phyloP scores from a whole-genome alignment of 768 basidiomycete genomes.

The Gymnopilus junonius region DNA sequence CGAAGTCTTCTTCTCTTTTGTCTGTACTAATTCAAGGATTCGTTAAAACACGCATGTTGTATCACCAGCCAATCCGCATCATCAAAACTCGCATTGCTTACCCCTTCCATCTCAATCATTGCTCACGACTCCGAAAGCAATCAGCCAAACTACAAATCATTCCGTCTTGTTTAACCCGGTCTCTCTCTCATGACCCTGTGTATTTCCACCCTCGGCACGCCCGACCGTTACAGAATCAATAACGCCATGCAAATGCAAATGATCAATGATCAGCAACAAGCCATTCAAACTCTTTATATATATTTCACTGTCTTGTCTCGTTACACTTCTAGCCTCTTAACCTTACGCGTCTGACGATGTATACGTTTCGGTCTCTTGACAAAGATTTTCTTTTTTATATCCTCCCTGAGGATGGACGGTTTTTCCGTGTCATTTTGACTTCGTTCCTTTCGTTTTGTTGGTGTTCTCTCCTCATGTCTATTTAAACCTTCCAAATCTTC shows the following conservation, averaged over 20 bases:
- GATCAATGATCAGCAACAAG: neutral
- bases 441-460: conserved; percentile 1
- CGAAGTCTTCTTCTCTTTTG: conserved; percentile 17
- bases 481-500: conserved; percentile 4
- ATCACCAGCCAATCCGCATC: conserved; percentile 39
- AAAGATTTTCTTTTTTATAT: neutral
- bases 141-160: neutral
- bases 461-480: neutral
- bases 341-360: conserved; percentile 2
- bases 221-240: neutral
- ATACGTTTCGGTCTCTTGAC: conserved; percentile 2
- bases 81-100: conserved; percentile 11
- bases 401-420: conserved; percentile 23
- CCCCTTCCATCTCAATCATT: conserved; percentile 1
- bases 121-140: neutral
- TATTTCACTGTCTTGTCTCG: conserved; percentile 10
- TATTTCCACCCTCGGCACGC: conserved; percentile 3
- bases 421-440: conserved; percentile 11
- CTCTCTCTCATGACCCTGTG: conserved; percentile 6
- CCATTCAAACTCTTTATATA: conserved; percentile 10
- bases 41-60: conserved; percentile 40
- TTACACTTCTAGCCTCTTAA: conserved; percentile 5
- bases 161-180: neutral
- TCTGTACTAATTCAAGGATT: conserved; percentile 45
- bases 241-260: neutral